Base-by-base conservation (phyloP, 345 rosid species). In the Citrus unshiu region DNA sequence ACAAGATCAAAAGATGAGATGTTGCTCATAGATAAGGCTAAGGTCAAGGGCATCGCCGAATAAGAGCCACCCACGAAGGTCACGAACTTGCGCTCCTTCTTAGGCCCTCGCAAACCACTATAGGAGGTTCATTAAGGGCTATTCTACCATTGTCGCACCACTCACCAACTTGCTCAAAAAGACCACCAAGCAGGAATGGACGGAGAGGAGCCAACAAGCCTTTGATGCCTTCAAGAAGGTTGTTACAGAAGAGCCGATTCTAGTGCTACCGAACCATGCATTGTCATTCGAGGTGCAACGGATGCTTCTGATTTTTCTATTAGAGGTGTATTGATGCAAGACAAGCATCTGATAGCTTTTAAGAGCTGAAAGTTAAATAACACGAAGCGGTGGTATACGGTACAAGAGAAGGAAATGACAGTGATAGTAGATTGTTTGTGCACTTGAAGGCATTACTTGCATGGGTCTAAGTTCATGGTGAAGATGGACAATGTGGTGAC, bases 301-400 rank as follows among this genome's bases (percentile, higher is more conserved):
- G 0, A 60, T 60, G 30, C 27, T 7, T 24, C 0, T 1, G 0
- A 25, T n/a, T 60, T 24, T 60, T 1, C 2, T 24, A 24, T 60
- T 9, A 1, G 6, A 0, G 64, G 64, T 9, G 2, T 60, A 0
- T 1, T 60, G 12, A 60, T 24, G 30, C 32, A 60, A 24, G 14
- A 0, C 0, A 0, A 3, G 0, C 14, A 60, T 12, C 18, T 0
- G 0, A 60, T 60, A 0, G 30, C 12, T 1, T 60, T 24, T 24
- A 16, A 60, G 18, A 60, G 64, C 27, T 1, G 0, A 1, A 60
- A 25, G 6, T 16, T 60, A 0, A 24, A 60, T 25, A 30, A 60
- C 0, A 25, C 1, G 0, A 0, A 60, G 13, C 6, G 0, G 1
- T 0, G 0, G 0, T 60, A 60, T 24, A 24, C 10, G 0, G 62